These are phyloP conservation scores for Calonectria multiphialidica DNA, from an alignment of 2,329 filamentous ascomycete genomes.

Conservation along the genomic window DNA sequence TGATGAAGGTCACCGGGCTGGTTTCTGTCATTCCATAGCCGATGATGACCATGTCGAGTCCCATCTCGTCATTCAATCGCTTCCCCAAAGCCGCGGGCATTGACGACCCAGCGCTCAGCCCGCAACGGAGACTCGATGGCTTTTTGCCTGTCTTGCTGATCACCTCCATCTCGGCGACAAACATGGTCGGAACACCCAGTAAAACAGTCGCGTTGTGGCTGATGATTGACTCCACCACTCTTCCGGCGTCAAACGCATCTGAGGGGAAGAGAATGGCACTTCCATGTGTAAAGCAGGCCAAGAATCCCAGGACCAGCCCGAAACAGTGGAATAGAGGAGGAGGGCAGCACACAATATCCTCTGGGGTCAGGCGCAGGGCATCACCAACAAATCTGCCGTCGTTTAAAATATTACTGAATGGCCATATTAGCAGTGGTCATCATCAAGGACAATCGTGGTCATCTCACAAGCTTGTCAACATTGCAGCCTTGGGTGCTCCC, in stretches of 20 bases:
- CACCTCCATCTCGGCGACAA: constrained; percentile 18
- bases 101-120: constrained; percentile 5
- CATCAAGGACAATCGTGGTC: too few relatives aligned
- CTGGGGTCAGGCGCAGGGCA: constrained; percentile 54
- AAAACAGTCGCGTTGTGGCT: background rate
- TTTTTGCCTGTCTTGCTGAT: background rate
- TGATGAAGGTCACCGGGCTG: constrained; percentile 26
- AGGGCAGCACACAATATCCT: constrained; percentile 74
- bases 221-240: background rate
- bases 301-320: constrained; percentile 77
- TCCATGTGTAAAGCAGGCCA: constrained; percentile 75
- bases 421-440: background rate
- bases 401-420: constrained; percentile 64
- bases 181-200: constrained; percentile 19
- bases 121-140: constrained; percentile 5
- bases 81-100: background rate
- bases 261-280: constrained; percentile 63
- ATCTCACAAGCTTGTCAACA: constrained; percentile 23
- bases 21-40: constrained; percentile 29
- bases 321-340: constrained; percentile 78
- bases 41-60: constrained; percentile 5
- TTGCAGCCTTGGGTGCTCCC: constrained; percentile 30
- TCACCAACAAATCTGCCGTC: constrained; percentile 63
- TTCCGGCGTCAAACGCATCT: background rate
- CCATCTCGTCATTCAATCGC: background rate